Base-by-base conservation (phyloP, 345 rosid species). In the Gossypium arboreum region DNA sequence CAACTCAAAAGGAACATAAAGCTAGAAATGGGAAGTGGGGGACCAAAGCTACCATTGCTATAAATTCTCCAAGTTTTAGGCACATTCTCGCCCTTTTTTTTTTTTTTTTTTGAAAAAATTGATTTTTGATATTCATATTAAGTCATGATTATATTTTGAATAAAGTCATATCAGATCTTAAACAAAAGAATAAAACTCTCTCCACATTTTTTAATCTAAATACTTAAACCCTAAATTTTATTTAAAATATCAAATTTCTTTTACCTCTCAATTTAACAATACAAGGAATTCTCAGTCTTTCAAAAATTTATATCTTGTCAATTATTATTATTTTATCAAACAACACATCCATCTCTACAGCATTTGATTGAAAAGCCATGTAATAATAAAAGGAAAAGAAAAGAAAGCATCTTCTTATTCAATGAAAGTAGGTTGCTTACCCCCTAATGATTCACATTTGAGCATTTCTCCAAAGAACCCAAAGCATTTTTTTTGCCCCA, bases 1-100 rank as follows among this genome's bases (percentile, higher is more conserved):
- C 66, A 61, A 29, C 16, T 15, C 8, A 61, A 81, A 68, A 41
- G 62, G 76, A 75, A 77, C 79, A 85, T 52, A 77, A 13, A 74
- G 73, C 56, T 56, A 57, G 52, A 70, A 65, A n/a, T 4, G 78
- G 75, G 16, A 67, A 51, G 29, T 18, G 15, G 80, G 75, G 74
- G 61, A 9, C 17, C 47, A 51, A 77, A 80, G 62, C 78, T 57
- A 57, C 63, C 29, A 54, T 73, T 63, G 68, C 84, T 20, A 48
- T 24, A 58, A 68, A 45, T 25, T 64, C 47, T 71, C 76, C 74
- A 54, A 73, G 22, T n/a, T 73, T 52, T 58, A 25, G 56, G 44
- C 69, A 45, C 55, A 20, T 43, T 27, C 22, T 71, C 43, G 48
- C 51, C 48, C 70, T 43, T 44, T 58, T 4, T 34, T 34, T 34